These are phyloP conservation scores for Musa acuminata DNA, from an alignment of 176 grass and related monocot genomes.

Conservation along the genomic window DNA sequence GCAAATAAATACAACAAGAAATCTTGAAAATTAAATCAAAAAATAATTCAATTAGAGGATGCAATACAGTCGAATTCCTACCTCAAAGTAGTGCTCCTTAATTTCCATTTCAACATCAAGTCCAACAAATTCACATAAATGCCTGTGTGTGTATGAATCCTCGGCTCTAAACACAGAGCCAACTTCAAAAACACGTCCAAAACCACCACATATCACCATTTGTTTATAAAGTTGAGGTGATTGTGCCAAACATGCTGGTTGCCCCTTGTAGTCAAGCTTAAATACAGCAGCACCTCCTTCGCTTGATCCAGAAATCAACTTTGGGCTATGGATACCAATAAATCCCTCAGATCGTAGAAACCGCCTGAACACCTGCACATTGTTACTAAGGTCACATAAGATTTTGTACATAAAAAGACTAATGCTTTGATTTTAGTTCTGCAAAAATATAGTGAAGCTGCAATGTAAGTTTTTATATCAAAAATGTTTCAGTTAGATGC, in stretches of 20 bases:
- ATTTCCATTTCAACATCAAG: conserved; percentile 96
- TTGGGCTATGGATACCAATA: conserved; percentile 80
- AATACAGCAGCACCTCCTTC: conserved; percentile 97
- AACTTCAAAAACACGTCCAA: conserved; percentile 82
- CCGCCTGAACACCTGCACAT: conserved; percentile 54
- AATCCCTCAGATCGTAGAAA: conserved; percentile 61
- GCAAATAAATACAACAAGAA: conserved; percentile 10
- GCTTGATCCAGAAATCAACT: conserved; percentile 63
- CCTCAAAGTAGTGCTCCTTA: conserved; percentile 97
- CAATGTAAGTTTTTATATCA: neutral
- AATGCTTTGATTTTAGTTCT: neutral
- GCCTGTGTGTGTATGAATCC: conserved; percentile 85
- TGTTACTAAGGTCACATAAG: neutral
- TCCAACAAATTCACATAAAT: conserved; percentile 93
- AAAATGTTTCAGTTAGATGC: neutral
- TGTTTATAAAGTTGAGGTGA: conserved; percentile 86
- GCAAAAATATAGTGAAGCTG: neutral
- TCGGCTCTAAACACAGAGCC: conserved; percentile 81
- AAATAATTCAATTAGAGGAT: conserved; percentile 5
- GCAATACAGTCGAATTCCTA: conserved; percentile 3
- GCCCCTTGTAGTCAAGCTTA: conserved; percentile 80
- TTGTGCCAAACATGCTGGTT: conserved; percentile 84
- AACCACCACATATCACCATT: conserved; percentile 72
- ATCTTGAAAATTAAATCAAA: conserved; percentile 10
- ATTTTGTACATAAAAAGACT: neutral